Conservation (phyloP, 1,139 yeast genomes). For the Pneumocystis sp. region DNA sequence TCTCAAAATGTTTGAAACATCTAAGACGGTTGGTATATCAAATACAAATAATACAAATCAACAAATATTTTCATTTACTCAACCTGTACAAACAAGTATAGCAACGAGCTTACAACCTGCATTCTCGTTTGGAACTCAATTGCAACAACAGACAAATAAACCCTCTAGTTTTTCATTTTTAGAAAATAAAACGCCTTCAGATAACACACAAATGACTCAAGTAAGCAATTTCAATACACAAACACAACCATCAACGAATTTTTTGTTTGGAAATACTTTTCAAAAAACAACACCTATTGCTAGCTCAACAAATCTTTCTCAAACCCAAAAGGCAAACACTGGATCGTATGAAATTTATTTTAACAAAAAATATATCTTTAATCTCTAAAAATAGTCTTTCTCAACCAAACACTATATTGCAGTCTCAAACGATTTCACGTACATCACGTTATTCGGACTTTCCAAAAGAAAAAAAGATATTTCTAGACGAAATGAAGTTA, state of each 20-base stretch:
- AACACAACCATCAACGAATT: neutral
- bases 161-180: constrained; percentile 1
- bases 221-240: neutral
- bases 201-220: neutral
- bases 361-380: neutral
- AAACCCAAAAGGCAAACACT: neutral
- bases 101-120: constrained; percentile 1
- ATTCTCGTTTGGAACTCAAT: constrained; percentile 2
- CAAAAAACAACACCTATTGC: neutral
- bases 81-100: neutral
- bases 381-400: neutral
- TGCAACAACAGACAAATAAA: constrained; percentile 7
- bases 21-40: neutral
- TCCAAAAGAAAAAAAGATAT: constrained; percentile 58
- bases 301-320: neutral
- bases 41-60: neutral
- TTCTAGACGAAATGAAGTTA: constrained; percentile 59
- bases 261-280: neutral
- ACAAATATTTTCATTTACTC: neutral
- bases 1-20: neutral
- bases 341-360: neutral
- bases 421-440: constrained; percentile 16
- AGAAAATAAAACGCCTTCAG: neutral
- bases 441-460: constrained; percentile 79
- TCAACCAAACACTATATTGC: neutral